These are phyloP conservation scores for Buxus sempervirens DNA, from an alignment of 164 flowering plant species.

Conservation along the genomic window DNA sequence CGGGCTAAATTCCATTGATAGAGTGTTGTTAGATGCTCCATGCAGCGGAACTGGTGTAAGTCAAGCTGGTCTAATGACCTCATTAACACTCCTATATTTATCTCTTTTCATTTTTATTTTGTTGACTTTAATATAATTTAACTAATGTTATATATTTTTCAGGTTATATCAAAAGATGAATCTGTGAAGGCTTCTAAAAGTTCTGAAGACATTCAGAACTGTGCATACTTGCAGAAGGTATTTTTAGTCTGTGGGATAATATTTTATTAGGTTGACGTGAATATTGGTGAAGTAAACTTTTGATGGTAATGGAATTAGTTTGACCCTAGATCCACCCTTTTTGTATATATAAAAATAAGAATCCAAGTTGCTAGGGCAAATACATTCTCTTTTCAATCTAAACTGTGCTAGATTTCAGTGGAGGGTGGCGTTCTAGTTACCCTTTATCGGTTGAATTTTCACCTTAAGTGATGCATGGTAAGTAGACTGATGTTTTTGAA, in stretches of 20 bases:
- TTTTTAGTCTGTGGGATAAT: background rate
- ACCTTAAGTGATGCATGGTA: too few relatives aligned
- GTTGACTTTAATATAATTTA: background rate
- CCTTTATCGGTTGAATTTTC: too few relatives aligned
- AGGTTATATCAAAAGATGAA: conserved; percentile 98
- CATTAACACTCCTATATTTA: background rate
- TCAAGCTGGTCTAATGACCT: background rate
- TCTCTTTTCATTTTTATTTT: conserved; percentile 3
- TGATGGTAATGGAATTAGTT: too few relatives aligned
- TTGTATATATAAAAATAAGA: too few relatives aligned
- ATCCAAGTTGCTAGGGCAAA: too few relatives aligned
- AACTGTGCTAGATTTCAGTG: too few relatives aligned
- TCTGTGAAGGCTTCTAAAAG: conserved; percentile 88
- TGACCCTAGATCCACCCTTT: too few relatives aligned
- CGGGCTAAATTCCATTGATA: conserved; percentile 76
- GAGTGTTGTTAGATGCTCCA: conserved; percentile 96
- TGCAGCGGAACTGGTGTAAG: conserved; percentile 99
- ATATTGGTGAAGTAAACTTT: background rate
- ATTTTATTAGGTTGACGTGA: background rate
- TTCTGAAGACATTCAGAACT: conserved; percentile 68
- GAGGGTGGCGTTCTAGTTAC: too few relatives aligned
- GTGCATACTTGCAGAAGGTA: conserved; percentile 89
- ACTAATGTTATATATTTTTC: conserved; percentile 13
- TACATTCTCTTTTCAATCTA: too few relatives aligned
- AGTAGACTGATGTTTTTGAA: too few relatives aligned